phyloP scores from a whole-genome alignment of 345 rosid species.

The Pugionium dolabratum region DNA sequence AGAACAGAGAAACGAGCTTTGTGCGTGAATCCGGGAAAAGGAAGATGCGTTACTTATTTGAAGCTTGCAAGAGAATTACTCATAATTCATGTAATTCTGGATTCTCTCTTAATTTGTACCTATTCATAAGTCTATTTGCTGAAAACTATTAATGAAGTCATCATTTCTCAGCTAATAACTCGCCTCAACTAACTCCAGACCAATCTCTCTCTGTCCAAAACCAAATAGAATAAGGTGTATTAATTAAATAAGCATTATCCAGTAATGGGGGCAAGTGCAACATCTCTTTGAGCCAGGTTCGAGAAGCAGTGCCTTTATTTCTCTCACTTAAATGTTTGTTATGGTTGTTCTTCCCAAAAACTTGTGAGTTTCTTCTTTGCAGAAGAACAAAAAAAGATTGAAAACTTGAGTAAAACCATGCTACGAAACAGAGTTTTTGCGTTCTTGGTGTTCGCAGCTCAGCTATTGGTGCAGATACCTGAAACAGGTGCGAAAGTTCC shows the following conservation, averaged over 20 bases:
- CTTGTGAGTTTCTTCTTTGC: slow-evolving; percentile 7
- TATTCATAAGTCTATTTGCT: slow-evolving; percentile 8
- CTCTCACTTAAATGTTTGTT: slow-evolving; percentile 15
- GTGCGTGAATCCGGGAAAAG: slow-evolving; percentile 27
- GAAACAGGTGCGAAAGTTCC: slow-evolving; percentile 48
- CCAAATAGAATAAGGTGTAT: slow-evolving; percentile 17
- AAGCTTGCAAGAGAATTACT: slow-evolving; percentile 27
- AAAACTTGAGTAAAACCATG: slow-evolving; percentile 35
- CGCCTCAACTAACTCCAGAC: slow-evolving; percentile 35
- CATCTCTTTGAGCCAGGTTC: slow-evolving; percentile 7
- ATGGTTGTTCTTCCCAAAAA: not conserved
- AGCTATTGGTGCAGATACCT: slow-evolving; percentile 42
- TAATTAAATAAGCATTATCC: slow-evolving; percentile 26
- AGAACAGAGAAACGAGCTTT: slow-evolving; percentile 1
- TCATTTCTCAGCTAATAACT: slow-evolving; percentile 24
- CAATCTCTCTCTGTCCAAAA: slow-evolving; percentile 2
- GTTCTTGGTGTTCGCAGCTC: slow-evolving; percentile 31
- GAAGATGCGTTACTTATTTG: slow-evolving; percentile 26
- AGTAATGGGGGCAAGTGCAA: slow-evolving; percentile 12
- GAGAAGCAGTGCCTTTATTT: slow-evolving; percentile 17
- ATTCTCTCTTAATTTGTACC: slow-evolving; percentile 14
- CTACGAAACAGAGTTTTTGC: slow-evolving; percentile 32
- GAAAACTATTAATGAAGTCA: slow-evolving; percentile 11
- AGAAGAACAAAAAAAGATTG: slow-evolving; percentile 15
- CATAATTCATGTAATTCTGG: slow-evolving; percentile 16